Conservation (phyloP, 306 rosid species). For the Abrus precatorius region DNA sequence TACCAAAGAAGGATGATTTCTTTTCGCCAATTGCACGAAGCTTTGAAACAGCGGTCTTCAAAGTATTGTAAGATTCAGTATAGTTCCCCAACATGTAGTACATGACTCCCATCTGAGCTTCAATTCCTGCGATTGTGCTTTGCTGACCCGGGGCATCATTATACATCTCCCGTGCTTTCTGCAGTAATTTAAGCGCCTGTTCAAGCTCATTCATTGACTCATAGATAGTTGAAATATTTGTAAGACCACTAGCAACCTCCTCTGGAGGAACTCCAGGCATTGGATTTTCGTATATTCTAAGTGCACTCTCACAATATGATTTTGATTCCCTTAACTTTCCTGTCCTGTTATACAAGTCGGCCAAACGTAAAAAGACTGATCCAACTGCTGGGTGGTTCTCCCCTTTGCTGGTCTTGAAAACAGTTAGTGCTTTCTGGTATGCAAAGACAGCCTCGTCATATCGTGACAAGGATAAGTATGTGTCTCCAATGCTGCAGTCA, state of each 20-base stretch:
- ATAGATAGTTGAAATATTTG: slow-evolving; percentile 79
- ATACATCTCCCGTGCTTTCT: slow-evolving; percentile 78
- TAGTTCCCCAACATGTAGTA: slow-evolving; percentile 84
- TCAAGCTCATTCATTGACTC: slow-evolving; percentile 90
- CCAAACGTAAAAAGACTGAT: slow-evolving; percentile 81
- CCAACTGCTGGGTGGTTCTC: slow-evolving; percentile 95
- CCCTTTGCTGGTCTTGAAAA: slow-evolving; percentile 85
- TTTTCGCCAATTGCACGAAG: slow-evolving; percentile 89
- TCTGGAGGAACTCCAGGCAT: slow-evolving; percentile 76
- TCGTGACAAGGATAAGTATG: slow-evolving; percentile 82
- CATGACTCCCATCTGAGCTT: slow-evolving; percentile 98
- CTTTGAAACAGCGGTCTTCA: slow-evolving; percentile 75
- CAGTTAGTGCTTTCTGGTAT: slow-evolving; percentile 86
- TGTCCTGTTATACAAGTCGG: slow-evolving; percentile 81
- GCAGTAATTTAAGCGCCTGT: slow-evolving; percentile 80
- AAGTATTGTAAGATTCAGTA: slow-evolving; percentile 77
- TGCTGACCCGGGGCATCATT: slow-evolving; percentile 90
- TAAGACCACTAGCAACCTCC: slow-evolving; percentile 93
- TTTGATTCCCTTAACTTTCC: slow-evolving; percentile 87
- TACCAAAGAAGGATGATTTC: slow-evolving; percentile 89
- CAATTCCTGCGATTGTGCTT: slow-evolving; percentile 85
- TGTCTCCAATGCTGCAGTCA: slow-evolving; percentile 95
- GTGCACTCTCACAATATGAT: slow-evolving; percentile 93
- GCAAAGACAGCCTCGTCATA: slow-evolving; percentile 90
- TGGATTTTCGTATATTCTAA: slow-evolving; percentile 84